Conservation (phyloP, 805 yeast genomes). For the Vanderwaltozyma verrucispora region DNA sequence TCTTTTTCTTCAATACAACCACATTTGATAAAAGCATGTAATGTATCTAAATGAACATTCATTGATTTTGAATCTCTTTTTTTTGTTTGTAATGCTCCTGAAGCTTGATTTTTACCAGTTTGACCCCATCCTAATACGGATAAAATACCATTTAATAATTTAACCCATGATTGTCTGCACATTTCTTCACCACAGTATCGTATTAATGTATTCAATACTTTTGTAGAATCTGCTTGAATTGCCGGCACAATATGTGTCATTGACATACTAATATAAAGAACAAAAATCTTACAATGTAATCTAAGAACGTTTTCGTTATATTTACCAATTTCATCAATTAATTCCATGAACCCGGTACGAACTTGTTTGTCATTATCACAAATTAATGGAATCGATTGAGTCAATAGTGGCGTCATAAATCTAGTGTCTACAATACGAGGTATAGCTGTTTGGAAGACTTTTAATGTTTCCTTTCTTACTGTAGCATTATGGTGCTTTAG, state of each 20-base stretch:
- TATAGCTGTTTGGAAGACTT: slow-evolving; percentile 39
- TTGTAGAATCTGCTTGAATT: slow-evolving; percentile 66
- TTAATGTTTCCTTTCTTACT: slow-evolving; percentile 64
- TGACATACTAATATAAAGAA: slow-evolving; percentile 76
- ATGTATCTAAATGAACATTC: slow-evolving; percentile 29
- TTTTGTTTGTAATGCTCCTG: slow-evolving; percentile 15
- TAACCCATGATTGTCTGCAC: slow-evolving; percentile 55
- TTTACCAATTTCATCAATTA: slow-evolving; percentile 39
- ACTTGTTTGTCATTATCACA: slow-evolving; percentile 58
- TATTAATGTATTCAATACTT: slow-evolving; percentile 52
- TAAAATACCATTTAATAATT: slow-evolving; percentile 56
- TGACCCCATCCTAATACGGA: slow-evolving; percentile 66
- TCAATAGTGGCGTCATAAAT: slow-evolving; percentile 24
- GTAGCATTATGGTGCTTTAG: slow-evolving; percentile 62
- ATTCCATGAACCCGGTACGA: slow-evolving; percentile 41
- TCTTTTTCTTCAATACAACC: slow-evolving; percentile 25
- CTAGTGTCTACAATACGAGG: slow-evolving; percentile 33
- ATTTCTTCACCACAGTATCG: slow-evolving; percentile 44
- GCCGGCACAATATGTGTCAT: slow-evolving; percentile 85
- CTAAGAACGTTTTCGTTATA: slow-evolving; percentile 46
- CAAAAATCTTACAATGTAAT: slow-evolving; percentile 47
- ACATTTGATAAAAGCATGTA: slow-evolving; percentile 33
- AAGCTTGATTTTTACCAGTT: slow-evolving; percentile 12
- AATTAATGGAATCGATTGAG: slow-evolving; percentile 24
- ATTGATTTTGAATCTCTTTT: slow-evolving; percentile 17